Base-by-base conservation (phyloP, 805 yeast genomes). In the Wickerhamiella nectarea region DNA sequence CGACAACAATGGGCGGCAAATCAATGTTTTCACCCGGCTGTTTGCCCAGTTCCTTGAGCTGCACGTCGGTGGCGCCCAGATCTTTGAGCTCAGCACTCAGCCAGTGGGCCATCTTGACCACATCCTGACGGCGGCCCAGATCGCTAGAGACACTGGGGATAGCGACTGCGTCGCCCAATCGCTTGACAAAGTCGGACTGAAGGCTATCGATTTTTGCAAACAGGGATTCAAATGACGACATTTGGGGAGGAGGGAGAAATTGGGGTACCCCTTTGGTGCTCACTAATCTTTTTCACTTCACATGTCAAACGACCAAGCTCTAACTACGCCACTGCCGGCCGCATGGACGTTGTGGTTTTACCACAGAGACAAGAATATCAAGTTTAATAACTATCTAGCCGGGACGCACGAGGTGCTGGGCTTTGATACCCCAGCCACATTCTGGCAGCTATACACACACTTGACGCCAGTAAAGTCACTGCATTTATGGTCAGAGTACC, bases 131-230 rank as follows among this genome's bases (percentile, higher is more conserved):
- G 52, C 84, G 72, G 10, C 76, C 62, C 57, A 86, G 94, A 59
- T 91, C 98, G 34, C 84, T 77, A 4, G 96, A 86, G 37, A 91
- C 97, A 8, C 96, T 87, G 38, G 95, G 93, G 53, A 89, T 91
- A 47, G 85, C 81, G 37, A 91, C 86, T n/a, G 96, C 96, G 41
- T 79, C 69, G 35, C 76, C 63, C 48, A 91, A 71, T 29, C 62
- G 57, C 22, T 48, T 39, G 45, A 62, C 57, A 68, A 80, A 87
- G 48, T 70, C 63, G 6, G 87, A 81, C 63, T 83, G 78, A 59
- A 83, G 73, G 54, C 74, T 79, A 52, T 79, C 82, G 52, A 84
- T 78, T 60, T 80, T 76, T 22, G 62, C 61, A 57, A 79, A 78
- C 20, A 69, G 51, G 19, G 38, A 31, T 14, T 39, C 42, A 21